A percentile compares a stretch with the other conserved stretches of the same genome.
Conservation (phyloP, 441 rosid genomes). For the Arabidopsis hybrid region DNA sequence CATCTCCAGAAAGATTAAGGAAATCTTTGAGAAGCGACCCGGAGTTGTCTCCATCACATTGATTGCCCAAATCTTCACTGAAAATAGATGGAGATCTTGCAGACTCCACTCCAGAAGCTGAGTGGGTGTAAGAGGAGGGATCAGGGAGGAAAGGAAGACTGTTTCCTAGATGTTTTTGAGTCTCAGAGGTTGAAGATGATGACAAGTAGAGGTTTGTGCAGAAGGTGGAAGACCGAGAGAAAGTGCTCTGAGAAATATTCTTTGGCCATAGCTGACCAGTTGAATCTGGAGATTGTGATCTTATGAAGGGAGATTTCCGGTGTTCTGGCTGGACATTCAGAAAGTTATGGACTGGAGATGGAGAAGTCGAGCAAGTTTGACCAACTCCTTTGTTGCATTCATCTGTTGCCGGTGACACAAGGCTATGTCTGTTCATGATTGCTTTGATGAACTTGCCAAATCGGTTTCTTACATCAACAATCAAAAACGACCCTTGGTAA, state of each 20-base stretch:
- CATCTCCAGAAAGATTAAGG: conserved; percentile 56
- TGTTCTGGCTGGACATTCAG: conserved; percentile 48
- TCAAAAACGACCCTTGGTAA: conserved; percentile 11
- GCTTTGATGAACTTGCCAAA: conserved; percentile 35
- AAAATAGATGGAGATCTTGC: conserved; percentile 59
- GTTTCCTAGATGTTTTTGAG: conserved; percentile 61
- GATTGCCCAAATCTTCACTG: conserved; percentile 55
- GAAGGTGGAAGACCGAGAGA: conserved; percentile 77
- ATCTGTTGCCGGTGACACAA: conserved; percentile 49
- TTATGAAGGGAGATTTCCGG: conserved; percentile 48
- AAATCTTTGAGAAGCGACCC: conserved; percentile 60
- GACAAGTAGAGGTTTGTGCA: conserved; percentile 81
- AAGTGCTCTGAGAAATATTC: conserved; percentile 50
- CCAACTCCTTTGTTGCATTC: conserved; percentile 52
- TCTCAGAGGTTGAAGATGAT: conserved; percentile 73
- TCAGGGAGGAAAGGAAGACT: conserved; percentile 79
- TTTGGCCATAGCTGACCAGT: conserved; percentile 53
- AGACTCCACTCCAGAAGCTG: conserved; percentile 58
- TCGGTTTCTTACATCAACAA: conserved; percentile 17
- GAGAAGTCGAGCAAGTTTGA: conserved; percentile 47
- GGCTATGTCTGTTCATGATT: conserved; percentile 50
- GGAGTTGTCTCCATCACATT: conserved; percentile 54
- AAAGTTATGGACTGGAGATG: conserved; percentile 53
- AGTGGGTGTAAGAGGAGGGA: conserved; percentile 56
- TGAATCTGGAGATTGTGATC: conserved; percentile 52